These are phyloP conservation scores for Russula emetica DNA, from an alignment of 768 basidiomycete genomes.

Conservation along the genomic window DNA sequence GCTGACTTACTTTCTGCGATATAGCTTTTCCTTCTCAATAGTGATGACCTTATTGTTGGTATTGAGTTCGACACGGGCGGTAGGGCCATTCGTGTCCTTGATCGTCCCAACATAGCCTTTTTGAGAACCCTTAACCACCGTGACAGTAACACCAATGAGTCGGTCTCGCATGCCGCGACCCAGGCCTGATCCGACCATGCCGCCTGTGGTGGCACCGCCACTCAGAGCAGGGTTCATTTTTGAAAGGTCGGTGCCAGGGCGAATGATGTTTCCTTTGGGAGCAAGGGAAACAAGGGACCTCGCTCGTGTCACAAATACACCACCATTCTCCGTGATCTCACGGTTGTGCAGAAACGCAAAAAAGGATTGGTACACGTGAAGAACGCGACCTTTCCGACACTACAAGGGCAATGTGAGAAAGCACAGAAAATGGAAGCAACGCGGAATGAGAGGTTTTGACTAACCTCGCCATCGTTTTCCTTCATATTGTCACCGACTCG, in stretches of 20 bases:
- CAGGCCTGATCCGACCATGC: slow-evolving; percentile 81
- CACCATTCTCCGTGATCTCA: slow-evolving; percentile 84
- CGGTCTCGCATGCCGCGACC: slow-evolving; percentile 77
- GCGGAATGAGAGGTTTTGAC: slow-evolving; percentile 26
- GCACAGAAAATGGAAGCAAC: neutral
- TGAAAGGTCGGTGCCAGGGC: slow-evolving; percentile 68
- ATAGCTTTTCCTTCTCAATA: slow-evolving; percentile 76
- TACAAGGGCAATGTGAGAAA: slow-evolving; percentile 34
- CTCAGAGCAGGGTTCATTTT: slow-evolving; percentile 85
- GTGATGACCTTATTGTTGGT: slow-evolving; percentile 87
- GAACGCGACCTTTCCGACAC: slow-evolving; percentile 81
- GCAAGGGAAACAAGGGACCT: slow-evolving; percentile 79
- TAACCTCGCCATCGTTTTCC: slow-evolving; percentile 83
- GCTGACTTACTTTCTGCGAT: slow-evolving; percentile 60
- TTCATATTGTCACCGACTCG: slow-evolving; percentile 88
- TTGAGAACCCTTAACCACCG: slow-evolving; percentile 78
- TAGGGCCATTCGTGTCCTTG: slow-evolving; percentile 88
- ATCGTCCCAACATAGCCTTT: slow-evolving; percentile 91
- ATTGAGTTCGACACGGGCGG: slow-evolving; percentile 85
- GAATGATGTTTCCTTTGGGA: slow-evolving; percentile 73
- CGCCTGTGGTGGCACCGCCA: slow-evolving; percentile 55
- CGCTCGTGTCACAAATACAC: slow-evolving; percentile 89
- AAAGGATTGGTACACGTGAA: slow-evolving; percentile 92
- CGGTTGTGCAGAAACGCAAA: slow-evolving; percentile 94
- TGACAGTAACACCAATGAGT: slow-evolving; percentile 73